Evolutionary conservation across 169 alveolate species (phyloP).

Genomic region (Eimeria tenella): DNA sequence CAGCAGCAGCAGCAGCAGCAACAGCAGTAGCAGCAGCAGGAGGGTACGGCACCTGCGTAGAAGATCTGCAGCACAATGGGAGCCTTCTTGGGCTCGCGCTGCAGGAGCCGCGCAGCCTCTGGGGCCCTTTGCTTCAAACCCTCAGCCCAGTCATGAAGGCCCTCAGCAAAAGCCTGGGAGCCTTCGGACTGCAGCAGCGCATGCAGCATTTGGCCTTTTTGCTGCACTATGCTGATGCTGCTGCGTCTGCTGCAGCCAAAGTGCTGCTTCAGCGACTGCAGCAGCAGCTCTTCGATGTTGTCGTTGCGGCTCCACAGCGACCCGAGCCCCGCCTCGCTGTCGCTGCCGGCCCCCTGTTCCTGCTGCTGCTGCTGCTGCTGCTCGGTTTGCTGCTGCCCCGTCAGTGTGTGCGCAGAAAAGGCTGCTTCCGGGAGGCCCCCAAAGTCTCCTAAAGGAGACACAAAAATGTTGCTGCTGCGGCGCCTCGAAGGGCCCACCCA

Average conservation of each 20-base stretch:
- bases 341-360: not conserved
- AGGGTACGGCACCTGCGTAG: not conserved
- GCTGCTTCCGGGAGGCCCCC: not conserved
- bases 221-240: slow-evolving; percentile 31
- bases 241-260: slow-evolving; percentile 52
- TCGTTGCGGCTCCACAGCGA: not conserved
- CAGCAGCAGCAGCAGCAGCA: not conserved
- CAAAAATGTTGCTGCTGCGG: slow-evolving; percentile 54
- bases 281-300: slow-evolving; percentile 62
- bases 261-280: slow-evolving; percentile 32
- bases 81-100: slow-evolving; percentile 10
- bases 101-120: slow-evolving; percentile 2
- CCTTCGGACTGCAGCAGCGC: slow-evolving; percentile 1
- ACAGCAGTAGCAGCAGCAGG: slow-evolving; percentile 16
- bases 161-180: not conserved
- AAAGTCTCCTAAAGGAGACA: slow-evolving; percentile 8
- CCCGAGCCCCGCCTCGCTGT: not conserved
- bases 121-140: not conserved
- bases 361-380: slow-evolving; percentile 27
- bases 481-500: slow-evolving; percentile 2
- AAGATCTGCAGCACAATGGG: slow-evolving; percentile 28
- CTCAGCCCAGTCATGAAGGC: not conserved
- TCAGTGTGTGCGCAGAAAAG: not conserved
- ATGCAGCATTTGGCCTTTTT: slow-evolving; percentile 4
- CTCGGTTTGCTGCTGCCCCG: not conserved